Percentiles rank a stretch among this genome's conserved stretches.
phyloP scores from a whole-genome alignment of 768 basidiomycete genomes.

The Leccinum imitatum region DNA sequence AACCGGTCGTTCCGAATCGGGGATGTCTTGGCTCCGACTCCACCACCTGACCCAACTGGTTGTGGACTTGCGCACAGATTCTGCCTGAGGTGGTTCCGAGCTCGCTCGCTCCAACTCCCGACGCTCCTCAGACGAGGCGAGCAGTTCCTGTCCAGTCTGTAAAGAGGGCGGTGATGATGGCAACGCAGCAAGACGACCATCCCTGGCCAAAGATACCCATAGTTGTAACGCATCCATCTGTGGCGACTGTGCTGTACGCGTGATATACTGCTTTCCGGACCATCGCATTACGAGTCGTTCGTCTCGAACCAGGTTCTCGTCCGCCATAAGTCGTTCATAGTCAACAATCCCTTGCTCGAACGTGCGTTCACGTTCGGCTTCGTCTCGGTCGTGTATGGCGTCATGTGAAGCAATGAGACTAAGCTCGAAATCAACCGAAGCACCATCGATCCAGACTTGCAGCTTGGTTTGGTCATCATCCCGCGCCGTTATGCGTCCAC shows the following conservation, averaged over 20 bases:
- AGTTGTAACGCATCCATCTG: conserved; percentile 70
- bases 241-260: conserved; percentile 70
- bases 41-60: conserved; percentile 87
- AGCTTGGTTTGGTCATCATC: conserved; percentile 62
- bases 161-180: conserved; percentile 10
- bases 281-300: conserved; percentile 74
- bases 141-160: conserved; percentile 31
- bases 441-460: conserved; percentile 60
- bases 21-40: conserved; percentile 56
- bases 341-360: conserved; percentile 67
- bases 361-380: conserved; percentile 50
- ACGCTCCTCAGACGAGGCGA: conserved; percentile 20
- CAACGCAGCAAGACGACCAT: conserved; percentile 22
- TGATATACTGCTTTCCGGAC: conserved; percentile 72
- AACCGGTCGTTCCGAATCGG: conserved; percentile 20
- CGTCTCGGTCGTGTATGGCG: conserved; percentile 38
- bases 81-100: conserved; percentile 39
- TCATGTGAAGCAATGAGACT: conserved; percentile 50
- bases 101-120: conserved; percentile 36
- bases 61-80: conserved; percentile 41
- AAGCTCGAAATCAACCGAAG: conserved; percentile 67
- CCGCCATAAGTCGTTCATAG: conserved; percentile 63
- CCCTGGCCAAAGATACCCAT: conserved; percentile 45
- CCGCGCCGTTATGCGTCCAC: conserved; percentile 58
- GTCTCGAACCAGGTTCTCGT: conserved; percentile 59